Evolutionary conservation across 2,329 filamentous ascomycete species (phyloP).

Genomic region (Exserohilum turcica): DNA sequence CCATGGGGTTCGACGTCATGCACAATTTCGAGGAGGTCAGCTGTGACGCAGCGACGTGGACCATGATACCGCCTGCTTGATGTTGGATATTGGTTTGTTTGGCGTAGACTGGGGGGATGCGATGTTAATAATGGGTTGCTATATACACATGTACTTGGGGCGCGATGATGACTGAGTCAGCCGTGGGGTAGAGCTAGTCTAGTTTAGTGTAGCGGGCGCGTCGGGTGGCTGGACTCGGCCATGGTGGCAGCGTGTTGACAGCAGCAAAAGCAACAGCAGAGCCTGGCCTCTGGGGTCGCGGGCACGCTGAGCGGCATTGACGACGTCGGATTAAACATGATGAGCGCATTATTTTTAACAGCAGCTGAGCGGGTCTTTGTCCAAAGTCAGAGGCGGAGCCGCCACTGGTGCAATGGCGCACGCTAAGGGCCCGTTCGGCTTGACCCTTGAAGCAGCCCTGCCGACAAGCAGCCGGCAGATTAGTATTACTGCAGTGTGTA

Average conservation of each 20-base stretch:
- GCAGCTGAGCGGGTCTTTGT: conserved; percentile 9
- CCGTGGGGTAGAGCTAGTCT: neutral
- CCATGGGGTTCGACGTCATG: conserved; percentile 79
- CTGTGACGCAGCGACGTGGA: conserved; percentile 68
- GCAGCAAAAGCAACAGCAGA: no score
- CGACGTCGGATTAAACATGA: conserved; percentile 26
- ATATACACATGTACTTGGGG: no score
- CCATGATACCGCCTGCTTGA: conserved; percentile 55
- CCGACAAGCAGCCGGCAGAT: conserved; percentile 5
- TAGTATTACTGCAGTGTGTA: no score
- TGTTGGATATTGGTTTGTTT: neutral
- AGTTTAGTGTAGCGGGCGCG: conserved; percentile 8
- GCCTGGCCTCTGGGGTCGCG: neutral
- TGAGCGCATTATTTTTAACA: conserved; percentile 19
- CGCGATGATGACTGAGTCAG: no score
- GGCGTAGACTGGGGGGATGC: no score
- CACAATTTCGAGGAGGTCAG: conserved; percentile 84
- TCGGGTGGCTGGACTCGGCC: neutral
- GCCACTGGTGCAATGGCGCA: conserved; percentile 6
- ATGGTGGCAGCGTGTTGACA: neutral
- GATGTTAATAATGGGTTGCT: no score
- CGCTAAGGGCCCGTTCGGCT: conserved; percentile 20
- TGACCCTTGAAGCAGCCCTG: conserved; percentile 25
- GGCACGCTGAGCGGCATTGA: neutral
- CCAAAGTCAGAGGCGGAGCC: conserved; percentile 3